Evolutionary conservation across 2,329 filamentous ascomycete genomes (phyloP).

Genomic region (Gaeumannomyces tritici): DNA sequence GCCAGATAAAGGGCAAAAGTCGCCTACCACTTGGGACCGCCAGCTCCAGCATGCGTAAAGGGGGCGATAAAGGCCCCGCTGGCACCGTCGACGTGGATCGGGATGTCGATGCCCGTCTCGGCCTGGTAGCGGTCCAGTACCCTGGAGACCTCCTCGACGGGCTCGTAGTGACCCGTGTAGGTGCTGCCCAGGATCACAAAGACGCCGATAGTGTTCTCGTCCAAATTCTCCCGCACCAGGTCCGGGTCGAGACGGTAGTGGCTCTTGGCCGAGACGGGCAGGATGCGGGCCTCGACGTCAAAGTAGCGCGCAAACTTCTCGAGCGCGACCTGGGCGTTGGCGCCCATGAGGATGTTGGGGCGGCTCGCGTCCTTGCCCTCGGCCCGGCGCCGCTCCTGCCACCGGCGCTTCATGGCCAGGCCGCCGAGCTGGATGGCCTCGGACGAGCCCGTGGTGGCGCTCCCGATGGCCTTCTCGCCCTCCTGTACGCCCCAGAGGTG

Average conservation of each 20-base stretch:
- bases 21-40: slow-evolving; percentile 45
- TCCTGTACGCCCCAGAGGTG: slow-evolving; percentile 55
- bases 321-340: slow-evolving; percentile 63
- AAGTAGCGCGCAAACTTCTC: slow-evolving; percentile 69
- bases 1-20: neutral
- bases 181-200: slow-evolving; percentile 65
- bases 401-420: slow-evolving; percentile 65
- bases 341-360: slow-evolving; percentile 67
- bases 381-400: slow-evolving; percentile 53
- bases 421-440: slow-evolving; percentile 64
- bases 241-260: slow-evolving; percentile 53
- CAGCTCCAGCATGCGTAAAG: slow-evolving; percentile 45
- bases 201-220: slow-evolving; percentile 70
- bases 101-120: slow-evolving; percentile 53
- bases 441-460: slow-evolving; percentile 61
- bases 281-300: slow-evolving; percentile 58
- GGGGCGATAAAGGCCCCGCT: slow-evolving; percentile 53
- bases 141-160: slow-evolving; percentile 56
- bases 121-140: slow-evolving; percentile 54
- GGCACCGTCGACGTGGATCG: slow-evolving; percentile 58
- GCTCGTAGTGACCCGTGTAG: slow-evolving; percentile 67
- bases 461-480: slow-evolving; percentile 53
- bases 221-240: slow-evolving; percentile 55
- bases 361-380: slow-evolving; percentile 53
- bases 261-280: slow-evolving; percentile 52